phyloP scores from a whole-genome alignment of 2,329 filamentous ascomycete species.

The Apiospora malaysiana region DNA sequence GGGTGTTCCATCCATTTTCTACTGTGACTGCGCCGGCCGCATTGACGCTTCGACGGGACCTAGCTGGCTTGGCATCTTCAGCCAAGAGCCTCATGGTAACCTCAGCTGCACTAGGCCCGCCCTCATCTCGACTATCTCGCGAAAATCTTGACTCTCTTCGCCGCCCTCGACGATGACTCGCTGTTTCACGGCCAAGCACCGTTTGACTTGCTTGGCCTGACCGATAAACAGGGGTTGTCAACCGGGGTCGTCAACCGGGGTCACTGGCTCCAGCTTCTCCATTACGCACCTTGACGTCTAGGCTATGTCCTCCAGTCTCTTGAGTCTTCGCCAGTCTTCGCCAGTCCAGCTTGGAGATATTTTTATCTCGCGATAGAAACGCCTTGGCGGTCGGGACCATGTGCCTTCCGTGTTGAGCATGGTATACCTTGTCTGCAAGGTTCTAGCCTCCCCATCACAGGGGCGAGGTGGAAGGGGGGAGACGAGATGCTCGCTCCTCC shows the following conservation, averaged over 20 bases:
- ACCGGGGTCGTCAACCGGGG: neutral
- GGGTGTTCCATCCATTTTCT: conserved; percentile 21
- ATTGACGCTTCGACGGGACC: conserved; percentile 37
- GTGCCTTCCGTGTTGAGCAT: conserved; percentile 14
- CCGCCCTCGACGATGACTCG: conserved; percentile 22
- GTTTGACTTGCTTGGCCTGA: conserved; percentile 13
- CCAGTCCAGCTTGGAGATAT: conserved; percentile 30
- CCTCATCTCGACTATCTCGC: conserved; percentile 25
- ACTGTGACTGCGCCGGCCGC: conserved; percentile 30
- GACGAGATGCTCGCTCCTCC: conserved; percentile 23
- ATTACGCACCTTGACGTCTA: neutral
- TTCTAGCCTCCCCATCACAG: conserved; percentile 31
- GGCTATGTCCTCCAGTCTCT: neutral
- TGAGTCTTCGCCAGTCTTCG: neutral
- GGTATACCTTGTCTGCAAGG: conserved; percentile 17
- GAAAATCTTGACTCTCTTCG: conserved; percentile 28
- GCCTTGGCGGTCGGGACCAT: conserved; percentile 33
- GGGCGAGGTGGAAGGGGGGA: neutral
- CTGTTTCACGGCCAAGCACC: conserved; percentile 17
- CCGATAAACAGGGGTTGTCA: neutral
- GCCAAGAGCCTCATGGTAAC: conserved; percentile 33
- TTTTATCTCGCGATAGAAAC: conserved; percentile 32
- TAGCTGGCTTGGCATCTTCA: conserved; percentile 36
- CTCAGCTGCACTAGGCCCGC: conserved; percentile 29
- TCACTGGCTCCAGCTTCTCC: conserved; percentile 12